Evolutionary conservation across 768 basidiomycete species (phyloP).

Genomic region (Crucibulum laeve): DNA sequence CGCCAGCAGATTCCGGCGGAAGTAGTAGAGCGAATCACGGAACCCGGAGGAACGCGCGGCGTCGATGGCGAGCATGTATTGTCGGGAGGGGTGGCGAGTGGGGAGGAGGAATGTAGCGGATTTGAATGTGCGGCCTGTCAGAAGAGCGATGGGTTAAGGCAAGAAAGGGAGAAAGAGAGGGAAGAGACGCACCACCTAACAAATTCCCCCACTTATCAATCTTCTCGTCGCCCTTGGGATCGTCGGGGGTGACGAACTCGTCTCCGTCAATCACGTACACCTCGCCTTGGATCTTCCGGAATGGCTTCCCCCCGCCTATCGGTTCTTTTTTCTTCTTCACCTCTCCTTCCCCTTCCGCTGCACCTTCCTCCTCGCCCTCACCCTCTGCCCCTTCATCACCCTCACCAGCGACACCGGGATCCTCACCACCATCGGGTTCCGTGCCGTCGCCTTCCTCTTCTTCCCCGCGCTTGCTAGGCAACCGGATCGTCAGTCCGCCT

Average conservation of each 20-base stretch:
- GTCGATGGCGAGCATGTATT: slow-evolving; percentile 97
- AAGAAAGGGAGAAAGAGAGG: slow-evolving; percentile 4
- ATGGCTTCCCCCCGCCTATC: slow-evolving; percentile 59
- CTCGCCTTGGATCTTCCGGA: slow-evolving; percentile 68
- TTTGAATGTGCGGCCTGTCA: slow-evolving; percentile 80
- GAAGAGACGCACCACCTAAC: slow-evolving; percentile 62
- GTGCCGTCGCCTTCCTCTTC: no score
- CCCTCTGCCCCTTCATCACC: slow-evolving; percentile 24
- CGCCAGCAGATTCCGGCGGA: slow-evolving; percentile 85
- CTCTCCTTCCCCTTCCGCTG: slow-evolving; percentile 29
- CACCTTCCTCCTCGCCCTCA: slow-evolving; percentile 27
- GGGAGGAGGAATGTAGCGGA: slow-evolving; percentile 86
- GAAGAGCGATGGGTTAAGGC: slow-evolving; percentile 3
- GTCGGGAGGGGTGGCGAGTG: slow-evolving; percentile 74
- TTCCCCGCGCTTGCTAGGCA: background rate
- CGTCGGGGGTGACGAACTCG: slow-evolving; percentile 80
- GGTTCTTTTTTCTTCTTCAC: slow-evolving; percentile 39
- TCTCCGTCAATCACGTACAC: slow-evolving; percentile 82
- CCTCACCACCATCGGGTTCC: slow-evolving; percentile 19
- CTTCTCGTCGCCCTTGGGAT: slow-evolving; percentile 87
- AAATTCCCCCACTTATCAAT: slow-evolving; percentile 83
- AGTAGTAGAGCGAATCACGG: slow-evolving; percentile 97
- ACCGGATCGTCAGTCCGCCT: slow-evolving; percentile 2
- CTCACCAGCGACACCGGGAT: slow-evolving; percentile 25
- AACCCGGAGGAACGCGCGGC: slow-evolving; percentile 95